Conservation (phyloP, 2,329 filamentous ascomycete species). For the Mycocentrospora acerina region DNA sequence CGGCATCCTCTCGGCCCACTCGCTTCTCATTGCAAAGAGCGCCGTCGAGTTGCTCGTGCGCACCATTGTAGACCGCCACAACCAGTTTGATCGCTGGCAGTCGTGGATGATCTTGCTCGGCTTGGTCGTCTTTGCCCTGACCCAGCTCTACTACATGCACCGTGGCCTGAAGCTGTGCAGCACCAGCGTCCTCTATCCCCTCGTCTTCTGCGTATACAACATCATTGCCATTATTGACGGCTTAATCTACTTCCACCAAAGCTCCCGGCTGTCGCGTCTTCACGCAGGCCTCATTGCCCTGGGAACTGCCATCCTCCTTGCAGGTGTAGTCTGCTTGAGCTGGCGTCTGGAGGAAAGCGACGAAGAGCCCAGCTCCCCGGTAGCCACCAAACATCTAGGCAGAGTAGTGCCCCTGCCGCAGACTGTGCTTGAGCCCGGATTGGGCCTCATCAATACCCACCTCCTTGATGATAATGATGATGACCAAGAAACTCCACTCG, state of each 20-base stretch:
- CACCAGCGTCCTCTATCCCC: slow-evolving; percentile 91
- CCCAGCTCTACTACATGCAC: slow-evolving; percentile 93
- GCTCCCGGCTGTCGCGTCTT: slow-evolving; percentile 71
- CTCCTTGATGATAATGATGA: slow-evolving; percentile 54
- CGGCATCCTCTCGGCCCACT: slow-evolving; percentile 91
- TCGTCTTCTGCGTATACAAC: slow-evolving; percentile 99
- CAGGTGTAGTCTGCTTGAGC: slow-evolving; percentile 85
- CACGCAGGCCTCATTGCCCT: slow-evolving; percentile 81
- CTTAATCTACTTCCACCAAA: slow-evolving; percentile 93
- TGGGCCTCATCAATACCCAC: slow-evolving; percentile 75
- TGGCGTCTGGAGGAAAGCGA: slow-evolving; percentile 85
- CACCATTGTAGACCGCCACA: slow-evolving; percentile 80
- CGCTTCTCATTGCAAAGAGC: slow-evolving; percentile 89
- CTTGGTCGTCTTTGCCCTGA: slow-evolving; percentile 78
- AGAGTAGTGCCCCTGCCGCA: slow-evolving; percentile 48
- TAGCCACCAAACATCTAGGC: slow-evolving; percentile 36
- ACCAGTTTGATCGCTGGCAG: slow-evolving; percentile 94
- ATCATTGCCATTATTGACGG: slow-evolving; percentile 97
- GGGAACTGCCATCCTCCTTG: slow-evolving; percentile 81
- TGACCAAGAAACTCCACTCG: slow-evolving; percentile 27
- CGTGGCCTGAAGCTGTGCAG: slow-evolving; percentile 91
- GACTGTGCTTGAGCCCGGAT: slow-evolving; percentile 75
- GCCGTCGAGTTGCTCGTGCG: slow-evolving; percentile 90
- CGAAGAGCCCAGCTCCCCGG: slow-evolving; percentile 52
- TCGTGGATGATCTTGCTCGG: slow-evolving; percentile 88